These are phyloP conservation scores for Colletotrichum theobromicola DNA, from an alignment of 2,329 filamentous ascomycete species.

Conservation along the genomic window DNA sequence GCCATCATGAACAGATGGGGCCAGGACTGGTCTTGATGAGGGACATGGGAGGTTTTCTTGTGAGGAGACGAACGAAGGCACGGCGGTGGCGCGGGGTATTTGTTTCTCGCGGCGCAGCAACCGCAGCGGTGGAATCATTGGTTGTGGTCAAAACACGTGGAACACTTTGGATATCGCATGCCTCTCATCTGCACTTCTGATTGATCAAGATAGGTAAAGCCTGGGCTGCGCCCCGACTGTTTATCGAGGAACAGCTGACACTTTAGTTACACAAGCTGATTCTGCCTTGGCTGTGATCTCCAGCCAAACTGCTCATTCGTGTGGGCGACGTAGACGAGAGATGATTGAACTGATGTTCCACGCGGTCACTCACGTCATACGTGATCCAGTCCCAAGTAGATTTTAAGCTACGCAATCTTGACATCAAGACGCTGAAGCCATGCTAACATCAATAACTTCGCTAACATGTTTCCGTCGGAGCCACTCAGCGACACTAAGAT, in stretches of 20 bases:
- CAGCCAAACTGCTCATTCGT: background rate
- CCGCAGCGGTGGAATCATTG: background rate
- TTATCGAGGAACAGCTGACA: background rate
- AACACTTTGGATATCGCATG: background rate
- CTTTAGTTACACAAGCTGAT: background rate
- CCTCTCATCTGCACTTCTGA: background rate
- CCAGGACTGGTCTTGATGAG: too few relatives aligned
- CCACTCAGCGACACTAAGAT: background rate
- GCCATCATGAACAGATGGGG: too few relatives aligned
- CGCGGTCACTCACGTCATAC: rapidly evolving
- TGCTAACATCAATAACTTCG: background rate
- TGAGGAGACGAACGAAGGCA: background rate
- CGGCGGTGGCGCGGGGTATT: background rate
- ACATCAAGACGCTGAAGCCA: background rate
- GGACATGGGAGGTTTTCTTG: too few relatives aligned
- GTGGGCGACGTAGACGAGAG: rapidly evolving
- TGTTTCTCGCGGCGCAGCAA: background rate
- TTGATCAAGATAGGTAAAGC: background rate
- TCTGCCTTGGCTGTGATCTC: background rate
- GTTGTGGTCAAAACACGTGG: background rate
- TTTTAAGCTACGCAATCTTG: too few relatives aligned
- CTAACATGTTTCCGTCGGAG: background rate
- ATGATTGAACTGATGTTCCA: rapidly evolving
- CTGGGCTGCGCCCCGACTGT: background rate
- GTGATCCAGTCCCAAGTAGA: background rate